Conservation (phyloP, 106 monocot genomes). For the Dioscorea zingiberensis region DNA sequence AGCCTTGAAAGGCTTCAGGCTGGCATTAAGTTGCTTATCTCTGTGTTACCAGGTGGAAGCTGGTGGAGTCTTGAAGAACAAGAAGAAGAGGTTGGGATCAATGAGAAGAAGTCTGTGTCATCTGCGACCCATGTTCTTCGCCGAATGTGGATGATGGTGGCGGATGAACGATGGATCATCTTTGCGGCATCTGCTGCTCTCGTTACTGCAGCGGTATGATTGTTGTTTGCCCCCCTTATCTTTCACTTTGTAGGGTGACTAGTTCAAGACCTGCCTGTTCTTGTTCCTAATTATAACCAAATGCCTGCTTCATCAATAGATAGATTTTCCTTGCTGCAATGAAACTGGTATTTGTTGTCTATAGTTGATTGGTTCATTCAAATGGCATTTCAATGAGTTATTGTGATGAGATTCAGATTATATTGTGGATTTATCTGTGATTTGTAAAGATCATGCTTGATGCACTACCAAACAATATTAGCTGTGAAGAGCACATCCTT, state of each 20-base stretch:
- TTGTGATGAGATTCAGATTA: too few relatives aligned
- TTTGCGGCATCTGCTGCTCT: slow-evolving; percentile 43
- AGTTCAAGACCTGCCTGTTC: neutral
- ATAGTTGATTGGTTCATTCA: neutral
- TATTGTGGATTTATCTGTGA: too few relatives aligned
- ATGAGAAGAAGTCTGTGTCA: slow-evolving; percentile 15
- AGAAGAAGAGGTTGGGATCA: slow-evolving; percentile 7
- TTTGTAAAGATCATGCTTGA: too few relatives aligned
- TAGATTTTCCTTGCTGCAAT: neutral
- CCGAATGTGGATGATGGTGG: slow-evolving; percentile 58
- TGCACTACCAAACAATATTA: too few relatives aligned
- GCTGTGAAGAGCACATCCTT: too few relatives aligned
- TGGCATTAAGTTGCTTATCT: slow-evolving; percentile 5
- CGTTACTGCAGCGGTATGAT: slow-evolving; percentile 33
- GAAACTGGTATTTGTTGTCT: neutral
- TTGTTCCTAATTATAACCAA: neutral
- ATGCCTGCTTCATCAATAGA: neutral
- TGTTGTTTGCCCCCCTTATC: neutral
- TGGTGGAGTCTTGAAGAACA: slow-evolving; percentile 39
- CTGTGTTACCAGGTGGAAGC: slow-evolving; percentile 37
- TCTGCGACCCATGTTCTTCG: slow-evolving; percentile 15
- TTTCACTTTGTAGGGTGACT: neutral
- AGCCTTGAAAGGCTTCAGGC: slow-evolving; percentile 27
- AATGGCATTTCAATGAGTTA: neutral
- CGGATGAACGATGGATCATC: slow-evolving; percentile 42